Evolutionary conservation across 306 rosid genomes (phyloP), one percentile per base, ranked within the genome.

Genomic region (Casuarina equisetifolia): DNA sequence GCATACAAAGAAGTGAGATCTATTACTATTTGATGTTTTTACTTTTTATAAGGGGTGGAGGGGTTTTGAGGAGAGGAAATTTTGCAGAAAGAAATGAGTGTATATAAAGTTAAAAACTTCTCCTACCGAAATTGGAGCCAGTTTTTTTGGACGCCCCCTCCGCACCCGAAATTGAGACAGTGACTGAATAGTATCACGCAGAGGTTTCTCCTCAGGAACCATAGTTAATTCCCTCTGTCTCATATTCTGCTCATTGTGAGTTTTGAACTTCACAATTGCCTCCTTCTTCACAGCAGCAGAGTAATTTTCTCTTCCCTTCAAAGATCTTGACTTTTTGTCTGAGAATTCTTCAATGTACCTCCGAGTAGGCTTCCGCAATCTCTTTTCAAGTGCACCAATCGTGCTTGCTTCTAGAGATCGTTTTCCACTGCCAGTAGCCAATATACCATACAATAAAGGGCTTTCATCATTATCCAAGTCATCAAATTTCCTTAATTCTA

Each of bases 341-440:
- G 94, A 84, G 81, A 85, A 75, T 80, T 92, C 97, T 82, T 95
- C 97, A 74, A 92, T 85, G 86, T 80, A 91, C 86, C 94, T 87
- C 85, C 71, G 84, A 59, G 97, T 91, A 73, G 89, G 93, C 87
- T 90, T 92, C 11, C 96, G 96, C 81, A 74, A 78, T 79, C 97
- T 91, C 87, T 86, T 92, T 86, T 86, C 91, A 80, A 72, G 55
- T 59, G 82, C 83, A 78, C 76, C 80, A 84, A 74, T 74, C 73
- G 79, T 84, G 73, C 82, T 69, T 38, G 84, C 82, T 70, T 85
- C 92, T 72, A 59, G 71, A 69, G 85, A 69, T 61, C 77, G 78
- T 70, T 77, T 89, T 78, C 73, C 89, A 78, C 82, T 79, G 82
- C 85, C 82, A 63, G 58, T 59, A 51, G 89, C 76, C 63, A 84